Evolutionary conservation across 192 early-diverging fungal species (phyloP), one percentile per base, ranked within the genome.

Genomic region (Coemansia asiatica): DNA sequence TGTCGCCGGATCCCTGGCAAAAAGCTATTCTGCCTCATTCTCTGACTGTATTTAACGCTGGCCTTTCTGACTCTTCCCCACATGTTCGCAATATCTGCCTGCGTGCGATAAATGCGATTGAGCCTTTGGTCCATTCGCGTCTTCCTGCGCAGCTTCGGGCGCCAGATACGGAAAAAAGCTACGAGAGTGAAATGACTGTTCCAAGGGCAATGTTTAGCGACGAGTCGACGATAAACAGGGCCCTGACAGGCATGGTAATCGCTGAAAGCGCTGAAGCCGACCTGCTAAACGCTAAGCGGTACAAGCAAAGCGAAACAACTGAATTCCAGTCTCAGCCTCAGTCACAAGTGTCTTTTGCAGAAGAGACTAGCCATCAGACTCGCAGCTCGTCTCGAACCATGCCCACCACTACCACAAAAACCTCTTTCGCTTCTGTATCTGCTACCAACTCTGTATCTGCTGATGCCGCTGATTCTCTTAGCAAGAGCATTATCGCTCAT

Each of bases 1-100:
- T 74, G 56, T 77, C 80, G 58, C 80, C 80, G 5, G 74, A 77
- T 63, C 68, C 73, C 6, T 78, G 75, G 80, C 68, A 74, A 6
- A 67, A 64, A 60, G 75, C 80, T 10, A 66, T 82, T 63, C 16
- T 82, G 46, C 75, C 75, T 0, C 80, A 82, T 36, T 72, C 72
- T 9, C 26, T 82, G 16, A 63, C 71, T 13, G 56, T 67, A 16
- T 78, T 76, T 36, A 72, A 44, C 1, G 72, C 72, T 1, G 76
- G 81, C 6, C 66, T 75, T 21, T 55, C 31, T 0, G 66, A 72
- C 36, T 23, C 58, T 2, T 78, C 81, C 2, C 33, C 46, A 8
- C 50, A 31, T 2, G 64, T 82, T 18, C 76, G 66, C 19, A 38
- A 19, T 4, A 60, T 61, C 19, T 78, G 81, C 46, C 25, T 36